Percentiles rank a stretch among this genome's conserved stretches.
These are phyloP conservation scores for Fusarium tricinctum DNA, from an alignment of 2,329 filamentous ascomycete species.

Conservation along the genomic window DNA sequence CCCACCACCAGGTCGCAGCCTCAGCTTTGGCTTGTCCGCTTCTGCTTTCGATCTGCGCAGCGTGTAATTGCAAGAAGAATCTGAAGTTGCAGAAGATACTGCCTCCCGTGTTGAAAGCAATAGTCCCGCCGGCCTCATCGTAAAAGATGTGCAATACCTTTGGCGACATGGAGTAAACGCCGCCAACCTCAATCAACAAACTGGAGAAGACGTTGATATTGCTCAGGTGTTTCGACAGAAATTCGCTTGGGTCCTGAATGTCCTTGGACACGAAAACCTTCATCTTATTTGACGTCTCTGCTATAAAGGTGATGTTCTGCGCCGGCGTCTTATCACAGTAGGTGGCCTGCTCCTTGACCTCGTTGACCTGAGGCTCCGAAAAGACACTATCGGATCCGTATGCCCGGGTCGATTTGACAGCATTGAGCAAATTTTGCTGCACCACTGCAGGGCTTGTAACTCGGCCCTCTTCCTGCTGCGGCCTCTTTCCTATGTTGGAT, in stretches of 20 bases:
- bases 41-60: constrained; percentile 59
- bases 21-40: constrained; percentile 69
- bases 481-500: constrained; percentile 30
- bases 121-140: constrained; percentile 81
- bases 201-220: constrained; percentile 78
- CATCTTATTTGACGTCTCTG: constrained; percentile 78
- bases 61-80: constrained; percentile 86
- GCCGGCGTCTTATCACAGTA: constrained; percentile 86
- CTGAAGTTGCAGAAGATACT: constrained; percentile 94
- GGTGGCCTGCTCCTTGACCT: constrained; percentile 84
- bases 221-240: constrained; percentile 72
- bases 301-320: constrained; percentile 79
- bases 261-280: constrained; percentile 78
- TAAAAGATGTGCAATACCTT: constrained; percentile 88
- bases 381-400: constrained; percentile 82
- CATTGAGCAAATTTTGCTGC: constrained; percentile 80
- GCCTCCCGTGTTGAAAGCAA: constrained; percentile 91
- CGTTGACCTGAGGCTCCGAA: constrained; percentile 76
- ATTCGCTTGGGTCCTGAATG: constrained; percentile 62
- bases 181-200: constrained; percentile 77
- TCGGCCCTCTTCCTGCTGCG: constrained; percentile 61
- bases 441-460: constrained; percentile 73
- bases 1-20: constrained; percentile 90
- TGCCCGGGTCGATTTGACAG: constrained; percentile 82
- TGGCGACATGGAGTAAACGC: constrained; percentile 78